Evolutionary conservation across 345 rosid species (phyloP).

Genomic region (Eucalyptus pauciflora): DNA sequence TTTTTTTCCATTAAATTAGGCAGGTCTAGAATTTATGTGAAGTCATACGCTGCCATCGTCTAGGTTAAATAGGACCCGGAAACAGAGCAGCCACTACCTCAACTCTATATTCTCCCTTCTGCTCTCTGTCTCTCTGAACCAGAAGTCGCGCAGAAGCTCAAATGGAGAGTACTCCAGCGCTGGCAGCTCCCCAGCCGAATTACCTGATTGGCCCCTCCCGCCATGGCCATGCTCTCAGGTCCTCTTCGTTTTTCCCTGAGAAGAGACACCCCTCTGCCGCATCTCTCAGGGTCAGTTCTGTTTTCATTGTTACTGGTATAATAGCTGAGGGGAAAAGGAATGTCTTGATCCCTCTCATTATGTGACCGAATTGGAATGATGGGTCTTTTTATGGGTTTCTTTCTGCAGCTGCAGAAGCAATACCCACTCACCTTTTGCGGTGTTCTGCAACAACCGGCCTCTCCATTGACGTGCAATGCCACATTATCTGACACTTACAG

Average conservation of each 20-base stretch:
- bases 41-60: not conserved
- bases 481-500: constrained; percentile 27
- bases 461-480: constrained; percentile 20
- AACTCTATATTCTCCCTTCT: not conserved
- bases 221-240: not conserved
- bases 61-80: not conserved
- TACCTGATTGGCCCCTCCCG: constrained; percentile 32
- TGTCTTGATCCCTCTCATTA: not conserved
- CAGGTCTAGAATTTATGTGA: too few relatives aligned
- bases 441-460: constrained; percentile 6
- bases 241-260: not conserved
- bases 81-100: not conserved
- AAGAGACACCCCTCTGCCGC: constrained; percentile 1
- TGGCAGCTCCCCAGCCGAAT: constrained; percentile 18
- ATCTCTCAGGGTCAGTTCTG: constrained; percentile 27
- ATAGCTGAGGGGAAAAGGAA: not conserved
- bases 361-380: not conserved
- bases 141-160: not conserved
- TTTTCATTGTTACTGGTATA: not conserved
- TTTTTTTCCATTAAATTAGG: not conserved
- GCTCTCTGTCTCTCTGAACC: not conserved
- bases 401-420: constrained; percentile 21
- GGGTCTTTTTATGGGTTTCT: not conserved
- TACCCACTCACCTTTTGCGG: constrained; percentile 3
- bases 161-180: constrained; percentile 50